These are phyloP conservation scores for Tetrapisispora namnaoensis DNA, from an alignment of 805 yeast genomes.

Conservation along the genomic window DNA sequence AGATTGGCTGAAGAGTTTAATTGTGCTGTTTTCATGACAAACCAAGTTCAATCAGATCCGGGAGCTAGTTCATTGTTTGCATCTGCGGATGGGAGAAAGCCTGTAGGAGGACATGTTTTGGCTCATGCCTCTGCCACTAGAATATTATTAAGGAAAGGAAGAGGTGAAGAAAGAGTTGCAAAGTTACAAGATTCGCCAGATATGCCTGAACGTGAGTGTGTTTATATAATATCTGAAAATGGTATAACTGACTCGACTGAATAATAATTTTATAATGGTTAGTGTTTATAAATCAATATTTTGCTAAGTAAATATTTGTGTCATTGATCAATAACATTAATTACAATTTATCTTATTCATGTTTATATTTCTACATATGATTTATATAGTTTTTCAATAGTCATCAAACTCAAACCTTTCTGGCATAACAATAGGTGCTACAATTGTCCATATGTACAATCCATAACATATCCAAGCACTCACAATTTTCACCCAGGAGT, in stretches of 20 bases:
- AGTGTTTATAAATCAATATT: not conserved
- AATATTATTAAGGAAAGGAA: slow-evolving; percentile 60
- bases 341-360: no score
- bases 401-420: slow-evolving; percentile 56
- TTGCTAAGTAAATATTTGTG: not conserved
- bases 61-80: slow-evolving; percentile 75
- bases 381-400: slow-evolving; percentile 1
- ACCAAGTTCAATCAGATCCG: slow-evolving; percentile 77
- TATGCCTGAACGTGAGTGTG: slow-evolving; percentile 72
- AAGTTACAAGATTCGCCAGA: slow-evolving; percentile 75
- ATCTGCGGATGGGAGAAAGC: slow-evolving; percentile 74
- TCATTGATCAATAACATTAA: no score
- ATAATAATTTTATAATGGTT: slow-evolving; percentile 5
- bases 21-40: slow-evolving; percentile 63
- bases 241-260: slow-evolving; percentile 47
- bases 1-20: slow-evolving; percentile 72
- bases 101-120: slow-evolving; percentile 74
- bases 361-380: not conserved
- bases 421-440: slow-evolving; percentile 86
- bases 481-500: slow-evolving; percentile 87
- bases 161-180: slow-evolving; percentile 74
- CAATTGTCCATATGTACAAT: slow-evolving; percentile 80
- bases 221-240: slow-evolving; percentile 59
- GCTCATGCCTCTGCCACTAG: slow-evolving; percentile 79
- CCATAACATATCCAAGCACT: slow-evolving; percentile 88